Evolutionary conservation across 1,139 yeast genomes (phyloP).

Genomic region (Wickerhamomyces sp.): DNA sequence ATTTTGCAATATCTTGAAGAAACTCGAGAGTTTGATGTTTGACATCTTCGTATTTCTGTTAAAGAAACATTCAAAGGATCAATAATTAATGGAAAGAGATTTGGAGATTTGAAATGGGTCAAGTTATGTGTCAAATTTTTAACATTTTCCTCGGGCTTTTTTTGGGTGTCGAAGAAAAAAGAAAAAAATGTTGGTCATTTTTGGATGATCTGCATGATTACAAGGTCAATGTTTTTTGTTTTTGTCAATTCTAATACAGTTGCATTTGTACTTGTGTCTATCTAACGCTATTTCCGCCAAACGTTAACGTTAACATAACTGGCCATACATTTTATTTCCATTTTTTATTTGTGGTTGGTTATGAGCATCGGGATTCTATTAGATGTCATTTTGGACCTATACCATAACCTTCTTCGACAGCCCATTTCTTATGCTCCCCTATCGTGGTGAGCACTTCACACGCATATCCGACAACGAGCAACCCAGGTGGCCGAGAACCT

Average conservation of each 20-base stretch:
- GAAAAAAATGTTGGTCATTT: not conserved
- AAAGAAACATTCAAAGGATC: not conserved
- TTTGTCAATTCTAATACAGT: too few relatives aligned
- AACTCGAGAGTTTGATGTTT: constrained; percentile 3
- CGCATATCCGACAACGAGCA: constrained; percentile 77
- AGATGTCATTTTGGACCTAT: constrained; percentile 7
- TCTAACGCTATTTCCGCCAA: too few relatives aligned
- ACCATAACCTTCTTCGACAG: constrained; percentile 55
- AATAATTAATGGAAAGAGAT: not conserved
- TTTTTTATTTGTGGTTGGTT: not conserved
- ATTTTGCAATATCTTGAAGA: constrained; percentile 2
- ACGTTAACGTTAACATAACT: too few relatives aligned
- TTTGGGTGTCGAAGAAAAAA: not conserved
- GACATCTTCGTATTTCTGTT: constrained; percentile 4
- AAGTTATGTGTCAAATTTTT: not conserved
- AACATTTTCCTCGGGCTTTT: too few relatives aligned
- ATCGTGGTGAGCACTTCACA: constrained; percentile 53
- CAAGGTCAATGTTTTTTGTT: too few relatives aligned
- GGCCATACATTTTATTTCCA: not conserved
- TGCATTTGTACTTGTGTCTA: not conserved
- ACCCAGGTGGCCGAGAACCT: constrained; percentile 93
- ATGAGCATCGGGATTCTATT: too few relatives aligned
- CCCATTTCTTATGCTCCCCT: constrained; percentile 36
- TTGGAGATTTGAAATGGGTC: too few relatives aligned
- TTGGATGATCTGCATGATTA: not conserved